Percentiles rank a stretch among this genome's conserved stretches.
Evolutionary conservation across 805 yeast species (phyloP).

Genomic region (Wickerhamomyces silvicola): DNA sequence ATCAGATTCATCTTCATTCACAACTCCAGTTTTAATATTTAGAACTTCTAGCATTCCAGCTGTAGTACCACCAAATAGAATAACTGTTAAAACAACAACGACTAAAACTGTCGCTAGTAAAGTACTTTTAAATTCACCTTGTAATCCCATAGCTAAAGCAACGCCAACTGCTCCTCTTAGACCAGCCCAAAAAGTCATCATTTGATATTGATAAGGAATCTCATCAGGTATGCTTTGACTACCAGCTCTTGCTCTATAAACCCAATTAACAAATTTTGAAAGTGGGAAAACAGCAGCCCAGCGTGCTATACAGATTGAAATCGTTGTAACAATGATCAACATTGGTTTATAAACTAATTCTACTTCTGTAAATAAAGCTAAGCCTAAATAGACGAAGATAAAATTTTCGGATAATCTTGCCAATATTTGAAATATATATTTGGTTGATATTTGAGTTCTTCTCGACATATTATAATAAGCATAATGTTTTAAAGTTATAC

Average conservation of each 20-base stretch:
- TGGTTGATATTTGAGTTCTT: constrained; percentile 93
- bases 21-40: constrained; percentile 87
- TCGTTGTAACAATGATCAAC: constrained; percentile 81
- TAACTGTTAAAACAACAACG: constrained; percentile 93
- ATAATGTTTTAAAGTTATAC: constrained; percentile 93
- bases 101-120: constrained; percentile 91
- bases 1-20: constrained; percentile 77
- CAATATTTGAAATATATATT: constrained; percentile 86
- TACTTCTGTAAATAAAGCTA: constrained; percentile 92
- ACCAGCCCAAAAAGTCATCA: constrained; percentile 99
- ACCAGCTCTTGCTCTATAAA: constrained; percentile 53
- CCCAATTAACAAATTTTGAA: constrained; percentile 76
- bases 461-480: constrained; percentile 97
- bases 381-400: constrained; percentile 90
- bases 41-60: constrained; percentile 96
- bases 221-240: constrained; percentile 63
- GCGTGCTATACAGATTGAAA: constrained; percentile 88
- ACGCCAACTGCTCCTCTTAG: constrained; percentile 99
- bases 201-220: constrained; percentile 90
- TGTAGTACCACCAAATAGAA: constrained; percentile 96
- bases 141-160: constrained; percentile 95
- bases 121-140: constrained; percentile 87
- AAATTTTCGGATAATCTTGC: constrained; percentile 96
- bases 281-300: constrained; percentile 98
- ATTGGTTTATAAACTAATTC: constrained; percentile 92